Conservation (phyloP, 1,284 basidiomycete genomes). For the Apiotrichum siamense region DNA sequence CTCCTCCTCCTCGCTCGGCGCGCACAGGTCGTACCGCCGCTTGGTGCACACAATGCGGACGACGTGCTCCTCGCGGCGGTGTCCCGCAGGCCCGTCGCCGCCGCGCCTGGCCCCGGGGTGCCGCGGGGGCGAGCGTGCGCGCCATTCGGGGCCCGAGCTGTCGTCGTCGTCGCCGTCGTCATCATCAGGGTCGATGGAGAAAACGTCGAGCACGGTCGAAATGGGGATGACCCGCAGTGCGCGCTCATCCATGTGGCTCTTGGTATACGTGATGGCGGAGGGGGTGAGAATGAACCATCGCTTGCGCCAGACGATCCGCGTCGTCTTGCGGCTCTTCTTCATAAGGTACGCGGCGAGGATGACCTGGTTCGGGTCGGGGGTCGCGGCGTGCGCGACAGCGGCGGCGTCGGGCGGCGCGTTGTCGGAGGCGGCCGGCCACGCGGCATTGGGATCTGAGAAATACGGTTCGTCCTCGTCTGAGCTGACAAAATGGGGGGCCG, state of each 20-base stretch:
- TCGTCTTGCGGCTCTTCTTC: constrained; percentile 76
- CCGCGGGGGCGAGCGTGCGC: background rate
- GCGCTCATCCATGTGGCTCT: constrained; percentile 87
- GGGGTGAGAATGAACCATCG: constrained; percentile 81
- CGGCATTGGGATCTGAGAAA: constrained; percentile 27
- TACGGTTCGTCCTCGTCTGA: constrained; percentile 32
- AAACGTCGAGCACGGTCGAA: constrained; percentile 78
- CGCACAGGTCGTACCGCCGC: constrained; percentile 79
- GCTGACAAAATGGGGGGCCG: constrained; percentile 11
- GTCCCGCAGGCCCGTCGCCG: too few species aligned
- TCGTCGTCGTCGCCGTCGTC: constrained; percentile 16
- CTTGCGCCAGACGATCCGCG: constrained; percentile 92
- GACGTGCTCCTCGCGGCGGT: constrained; percentile 58
- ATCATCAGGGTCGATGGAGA: constrained; percentile 54
- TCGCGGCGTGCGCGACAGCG: constrained; percentile 42
- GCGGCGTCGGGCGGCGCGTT: background rate
- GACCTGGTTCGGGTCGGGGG: constrained; percentile 56
- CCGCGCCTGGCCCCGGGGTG: constrained; percentile 6
- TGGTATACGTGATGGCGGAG: constrained; percentile 73
- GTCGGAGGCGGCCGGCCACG: constrained; percentile 17
- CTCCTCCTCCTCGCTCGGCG: constrained; percentile 95
- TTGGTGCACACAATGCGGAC: constrained; percentile 98
- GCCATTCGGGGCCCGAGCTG: constrained; percentile 2
- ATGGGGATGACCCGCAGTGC: constrained; percentile 80
- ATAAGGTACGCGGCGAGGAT: constrained; percentile 87